A percentile compares a stretch with the other conserved stretches of the same genome.
Evolutionary conservation across 805 yeast species (phyloP).

Genomic region (Saccharomyces eubayanus): DNA sequence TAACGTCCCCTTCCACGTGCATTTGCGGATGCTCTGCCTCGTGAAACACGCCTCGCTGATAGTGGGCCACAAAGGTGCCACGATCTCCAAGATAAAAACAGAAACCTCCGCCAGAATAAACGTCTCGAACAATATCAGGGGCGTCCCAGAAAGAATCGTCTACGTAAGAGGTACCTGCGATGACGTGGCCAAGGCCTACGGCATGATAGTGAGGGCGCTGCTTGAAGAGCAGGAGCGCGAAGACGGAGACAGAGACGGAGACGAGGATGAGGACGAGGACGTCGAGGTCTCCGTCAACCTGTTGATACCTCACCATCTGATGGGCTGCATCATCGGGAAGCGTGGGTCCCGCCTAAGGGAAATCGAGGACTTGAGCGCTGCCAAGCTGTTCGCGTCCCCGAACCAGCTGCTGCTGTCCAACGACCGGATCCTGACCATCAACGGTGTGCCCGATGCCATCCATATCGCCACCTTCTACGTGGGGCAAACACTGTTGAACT

Average conservation of each 20-base stretch:
- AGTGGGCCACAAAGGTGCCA: constrained; percentile 78
- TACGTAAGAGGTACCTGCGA: constrained; percentile 69
- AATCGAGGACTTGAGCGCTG: constrained; percentile 76
- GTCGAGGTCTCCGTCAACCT: constrained; percentile 43
- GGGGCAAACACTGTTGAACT: constrained; percentile 58
- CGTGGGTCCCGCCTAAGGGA: constrained; percentile 67
- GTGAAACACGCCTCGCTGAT: constrained; percentile 67
- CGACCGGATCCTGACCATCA: constrained; percentile 60
- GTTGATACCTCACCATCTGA: constrained; percentile 67
- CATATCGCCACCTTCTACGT: constrained; percentile 75
- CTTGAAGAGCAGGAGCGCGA: constrained; percentile 42
- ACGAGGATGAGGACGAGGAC: no score
- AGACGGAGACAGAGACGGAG: constrained; percentile 35
- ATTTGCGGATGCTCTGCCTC: constrained; percentile 64
- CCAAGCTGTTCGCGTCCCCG: constrained; percentile 65
- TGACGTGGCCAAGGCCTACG: constrained; percentile 74
- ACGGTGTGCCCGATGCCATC: constrained; percentile 80
- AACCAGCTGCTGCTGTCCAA: constrained; percentile 66
- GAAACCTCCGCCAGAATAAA: constrained; percentile 56
- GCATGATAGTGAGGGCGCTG: constrained; percentile 58
- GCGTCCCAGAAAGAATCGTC: constrained; percentile 66
- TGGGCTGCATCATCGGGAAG: constrained; percentile 76
- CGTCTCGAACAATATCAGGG: constrained; percentile 64
- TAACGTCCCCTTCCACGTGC: constrained; percentile 37
- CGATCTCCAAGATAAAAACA: constrained; percentile 54